Evolutionary conservation across 2,329 filamentous ascomycete species (phyloP), one percentile per base, ranked within the genome.

Genomic region (Trichoderma endophyticum): DNA sequence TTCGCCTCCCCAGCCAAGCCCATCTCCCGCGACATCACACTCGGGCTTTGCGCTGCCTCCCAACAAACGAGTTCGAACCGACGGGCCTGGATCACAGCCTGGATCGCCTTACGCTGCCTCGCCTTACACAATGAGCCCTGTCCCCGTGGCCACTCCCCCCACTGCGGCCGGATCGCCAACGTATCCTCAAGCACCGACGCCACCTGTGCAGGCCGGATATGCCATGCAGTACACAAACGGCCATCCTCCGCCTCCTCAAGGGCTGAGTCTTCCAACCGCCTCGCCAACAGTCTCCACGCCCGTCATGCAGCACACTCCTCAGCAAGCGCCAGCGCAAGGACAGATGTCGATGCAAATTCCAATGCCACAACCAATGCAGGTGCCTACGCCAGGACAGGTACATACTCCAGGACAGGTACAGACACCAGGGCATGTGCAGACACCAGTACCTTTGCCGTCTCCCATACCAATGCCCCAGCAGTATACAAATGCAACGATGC

Each of bases 21-120:
- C 90, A 28, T 91, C 91, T 28, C 90, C 91, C 59, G 87, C 84
- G 64, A 83, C 86, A 26, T 84, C 86, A 36, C 86, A 88, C 74
- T 82, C 86, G 18, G 82, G 81, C 67, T 91, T 82, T 76, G 78
- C 81, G 73, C 88, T 91, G 63, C 92, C 92, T 63, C 90, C 93
- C 18, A 89, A 88, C 72, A 95, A 96, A 83, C 88, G 92, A 77
- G 76, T 79, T 32, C 78, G 80, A 73, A 79, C 91, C 88, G 79
- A 91, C 66, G 90, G 90, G 71, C 88, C 90, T 39, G 83, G 86
- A n/a, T 90, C 92, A 32, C 90, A 91, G 75, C 90, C 91, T 72
- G 86, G 84, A 65, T 92, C 90, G 39, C 89, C 89, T 0, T 90
- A 90, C 77, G 84, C 85, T 74, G 80, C 83, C 76, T 85, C 88